Base-by-base conservation (phyloP, 2,329 filamentous ascomycete genomes). In the Xylariaceae sp. region DNA sequence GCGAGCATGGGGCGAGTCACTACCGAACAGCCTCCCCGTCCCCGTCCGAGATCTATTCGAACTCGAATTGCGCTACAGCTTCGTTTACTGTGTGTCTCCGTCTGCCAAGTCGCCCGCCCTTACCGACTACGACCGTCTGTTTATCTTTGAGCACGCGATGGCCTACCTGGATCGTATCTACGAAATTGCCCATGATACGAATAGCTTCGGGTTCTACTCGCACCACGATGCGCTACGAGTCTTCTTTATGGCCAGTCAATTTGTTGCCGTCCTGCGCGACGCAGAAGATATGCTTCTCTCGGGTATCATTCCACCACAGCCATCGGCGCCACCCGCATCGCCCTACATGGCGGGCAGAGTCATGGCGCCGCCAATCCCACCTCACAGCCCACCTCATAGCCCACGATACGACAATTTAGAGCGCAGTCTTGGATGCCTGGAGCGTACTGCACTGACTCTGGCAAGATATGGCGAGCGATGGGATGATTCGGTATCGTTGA, bases 31-130 rank as follows among this genome's bases (percentile, higher is more conserved):
- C 1, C 80, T 89, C 0, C 82, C 88, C 0, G 76, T 81, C 0
- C 81, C 83, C 30, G 87, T 92, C 63, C 83, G 86, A 45, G 83
- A 88, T 52, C 84, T 92, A 64, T 95, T 97, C 69, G 88, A 94
- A 63, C 83, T 96, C 13, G 94, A 99, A 71, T 76, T 95, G 48
- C 83, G 93, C 51, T 97, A 96, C 76, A 95, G 90, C 70, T 94
- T 91, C 67, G 88, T 96, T 23, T 91, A 97, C 72, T 89, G 93
- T 59, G 82, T 97, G 6, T 91, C 91, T 0, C 90, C 92, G 0
- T 92, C 88, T 42, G 84, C 86, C 1, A 82, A 88, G 51, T 85
- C 89, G 2, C 89, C 90, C 0, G 79, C 83, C 18, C 85, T 92
- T 53, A 87, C 85, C 2, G 83, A 90, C 51, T 91, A 93, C 70